phyloP scores from a whole-genome alignment of 2,329 filamentous ascomycete genomes.

The Fusarium sp. region DNA sequence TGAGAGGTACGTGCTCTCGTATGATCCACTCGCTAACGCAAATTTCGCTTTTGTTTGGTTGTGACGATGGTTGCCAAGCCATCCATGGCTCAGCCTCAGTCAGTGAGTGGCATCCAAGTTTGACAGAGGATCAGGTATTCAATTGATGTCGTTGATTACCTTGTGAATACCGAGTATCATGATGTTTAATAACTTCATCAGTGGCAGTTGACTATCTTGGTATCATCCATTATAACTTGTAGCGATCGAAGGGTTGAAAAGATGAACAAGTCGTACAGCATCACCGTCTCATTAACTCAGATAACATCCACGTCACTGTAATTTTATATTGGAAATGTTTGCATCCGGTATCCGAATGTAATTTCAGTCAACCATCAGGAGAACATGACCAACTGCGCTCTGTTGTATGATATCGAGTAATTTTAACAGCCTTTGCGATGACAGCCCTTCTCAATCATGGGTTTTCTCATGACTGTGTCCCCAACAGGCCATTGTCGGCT shows the following conservation, averaged over 20 bases:
- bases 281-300: not conserved
- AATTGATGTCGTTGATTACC: not conserved
- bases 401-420: not conserved
- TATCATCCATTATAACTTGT: no score
- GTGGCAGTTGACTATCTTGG: no score
- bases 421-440: not conserved
- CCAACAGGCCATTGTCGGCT: not conserved
- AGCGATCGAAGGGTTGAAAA: no score
- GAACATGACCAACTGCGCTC: not conserved
- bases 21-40: slow-evolving; percentile 19
- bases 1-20: slow-evolving; percentile 40
- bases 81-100: slow-evolving; percentile 35
- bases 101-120: slow-evolving; percentile 15
- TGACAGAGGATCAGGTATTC: slow-evolving; percentile 28
- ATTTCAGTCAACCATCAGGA: not conserved
- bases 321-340: not conserved
- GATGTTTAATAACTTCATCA: no score
- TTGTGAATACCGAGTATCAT: no score
- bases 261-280: not conserved
- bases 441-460: not conserved
- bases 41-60: slow-evolving; percentile 32
- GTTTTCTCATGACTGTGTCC: not conserved
- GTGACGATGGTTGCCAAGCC: slow-evolving; percentile 33
- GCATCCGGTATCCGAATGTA: not conserved
- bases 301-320: not conserved